These are phyloP conservation scores for Lentinula sp. DNA, from an alignment of 768 basidiomycete genomes.

Conservation along the genomic window DNA sequence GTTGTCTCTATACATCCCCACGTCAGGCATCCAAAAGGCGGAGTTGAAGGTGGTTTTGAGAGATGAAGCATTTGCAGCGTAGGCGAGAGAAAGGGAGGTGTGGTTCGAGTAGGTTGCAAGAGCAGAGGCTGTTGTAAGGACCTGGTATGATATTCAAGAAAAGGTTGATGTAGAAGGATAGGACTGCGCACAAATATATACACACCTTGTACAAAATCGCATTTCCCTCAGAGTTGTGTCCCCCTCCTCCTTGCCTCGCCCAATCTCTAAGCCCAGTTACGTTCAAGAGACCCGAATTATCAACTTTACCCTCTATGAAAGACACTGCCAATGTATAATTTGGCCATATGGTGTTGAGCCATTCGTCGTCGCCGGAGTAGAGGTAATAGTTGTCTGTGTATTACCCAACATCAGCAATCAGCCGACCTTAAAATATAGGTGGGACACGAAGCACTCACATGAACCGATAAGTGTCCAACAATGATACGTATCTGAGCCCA, in stretches of 20 bases:
- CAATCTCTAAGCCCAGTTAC: conserved; percentile 53
- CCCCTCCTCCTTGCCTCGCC: conserved; percentile 51
- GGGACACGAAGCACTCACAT: conserved; percentile 19
- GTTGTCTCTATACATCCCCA: conserved; percentile 51
- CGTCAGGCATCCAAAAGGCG: conserved; percentile 42
- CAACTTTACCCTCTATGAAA: conserved; percentile 48
- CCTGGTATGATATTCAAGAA: conserved; percentile 20
- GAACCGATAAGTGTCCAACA: conserved; percentile 58
- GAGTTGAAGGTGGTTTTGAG: conserved; percentile 45
- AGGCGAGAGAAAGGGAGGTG: conserved; percentile 26
- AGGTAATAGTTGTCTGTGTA: conserved; percentile 48
- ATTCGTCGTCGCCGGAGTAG: conserved; percentile 45
- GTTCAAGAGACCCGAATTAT: conserved; percentile 42
- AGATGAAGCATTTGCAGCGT: conserved; percentile 37
- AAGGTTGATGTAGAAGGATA: background rate
- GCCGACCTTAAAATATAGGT: background rate
- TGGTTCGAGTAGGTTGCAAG: conserved; percentile 36
- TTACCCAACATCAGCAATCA: background rate
- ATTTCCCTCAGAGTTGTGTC: conserved; percentile 51
- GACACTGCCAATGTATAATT: conserved; percentile 53
- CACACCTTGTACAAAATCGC: conserved; percentile 43
- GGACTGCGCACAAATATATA: background rate
- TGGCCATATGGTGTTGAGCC: conserved; percentile 44
- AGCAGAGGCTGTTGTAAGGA: conserved; percentile 38
- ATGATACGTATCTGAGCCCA: conserved; percentile 50